Percentiles rank a stretch among this genome's conserved stretches.
phyloP scores from a whole-genome alignment of 2,329 filamentous ascomycete species.

The Beauveria pseudobassiana region DNA sequence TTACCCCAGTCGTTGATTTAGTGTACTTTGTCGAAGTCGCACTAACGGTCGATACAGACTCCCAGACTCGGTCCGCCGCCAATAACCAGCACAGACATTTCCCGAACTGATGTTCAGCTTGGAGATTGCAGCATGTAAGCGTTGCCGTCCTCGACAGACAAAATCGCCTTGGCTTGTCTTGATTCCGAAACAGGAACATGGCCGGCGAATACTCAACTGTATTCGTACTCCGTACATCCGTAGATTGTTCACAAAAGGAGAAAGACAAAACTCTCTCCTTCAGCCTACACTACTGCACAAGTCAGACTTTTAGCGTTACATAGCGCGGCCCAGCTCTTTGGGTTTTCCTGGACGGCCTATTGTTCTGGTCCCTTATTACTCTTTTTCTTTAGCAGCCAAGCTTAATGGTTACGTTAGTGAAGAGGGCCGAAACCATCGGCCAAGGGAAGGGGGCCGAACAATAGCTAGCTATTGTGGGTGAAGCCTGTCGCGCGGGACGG shows the following conservation, averaged over 20 bases:
- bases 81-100: neutral
- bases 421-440: too few relatives aligned
- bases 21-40: neutral
- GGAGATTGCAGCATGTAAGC: too few relatives aligned
- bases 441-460: neutral
- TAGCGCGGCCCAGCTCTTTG: neutral
- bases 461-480: neutral
- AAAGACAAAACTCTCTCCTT: neutral
- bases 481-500: neutral
- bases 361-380: too few relatives aligned
- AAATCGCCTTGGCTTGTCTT: too few relatives aligned
- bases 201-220: too few relatives aligned
- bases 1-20: neutral
- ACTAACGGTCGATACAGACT: neutral
- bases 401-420: neutral
- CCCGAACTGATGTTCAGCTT: too few relatives aligned
- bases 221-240: too few relatives aligned
- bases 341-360: neutral
- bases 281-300: neutral
- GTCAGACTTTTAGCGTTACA: neutral
- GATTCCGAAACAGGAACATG: too few relatives aligned
- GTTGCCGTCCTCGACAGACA: too few relatives aligned
- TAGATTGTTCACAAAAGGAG: neutral
- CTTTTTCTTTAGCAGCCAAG: slow-evolving; percentile 11
- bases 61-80: too few relatives aligned